phyloP scores from a whole-genome alignment of 768 basidiomycete species.

The Clathrus columnatus region DNA sequence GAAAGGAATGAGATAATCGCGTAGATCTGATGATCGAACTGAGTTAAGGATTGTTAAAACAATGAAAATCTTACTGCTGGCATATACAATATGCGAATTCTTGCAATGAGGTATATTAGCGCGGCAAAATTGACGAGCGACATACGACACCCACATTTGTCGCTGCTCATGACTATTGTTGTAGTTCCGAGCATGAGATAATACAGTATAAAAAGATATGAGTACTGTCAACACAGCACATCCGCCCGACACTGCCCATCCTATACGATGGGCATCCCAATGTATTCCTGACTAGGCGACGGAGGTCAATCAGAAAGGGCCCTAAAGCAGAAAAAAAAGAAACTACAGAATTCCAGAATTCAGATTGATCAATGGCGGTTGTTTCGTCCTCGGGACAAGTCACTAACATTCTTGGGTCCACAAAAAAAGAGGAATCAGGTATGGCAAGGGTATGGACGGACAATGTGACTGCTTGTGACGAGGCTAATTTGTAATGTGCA shows the following conservation, averaged over 20 bases:
- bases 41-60: neutral
- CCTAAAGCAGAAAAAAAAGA: slow-evolving; percentile 41
- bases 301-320: neutral
- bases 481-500: too few species aligned
- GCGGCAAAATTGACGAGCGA: neutral
- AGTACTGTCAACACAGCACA: slow-evolving; percentile 35
- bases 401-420: neutral
- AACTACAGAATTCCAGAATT: slow-evolving; percentile 50
- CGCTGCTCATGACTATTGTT: slow-evolving; percentile 65
- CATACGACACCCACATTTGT: slow-evolving; percentile 50
- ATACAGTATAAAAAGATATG: slow-evolving; percentile 15
- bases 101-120: slow-evolving; percentile 19
- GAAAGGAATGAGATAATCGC: slow-evolving; percentile 79
- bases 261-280: slow-evolving; percentile 43
- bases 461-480: too few species aligned
- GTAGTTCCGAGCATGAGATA: slow-evolving; percentile 41
- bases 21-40: slow-evolving; percentile 35
- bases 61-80: slow-evolving; percentile 35
- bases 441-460: too few species aligned
- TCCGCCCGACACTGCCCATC: slow-evolving; percentile 64
- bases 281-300: slow-evolving; percentile 1
- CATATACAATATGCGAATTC: slow-evolving; percentile 78
- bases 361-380: slow-evolving; percentile 42
- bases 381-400: slow-evolving; percentile 47
- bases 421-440: neutral